Conservation (phyloP, 495 filamentous ascomycete genomes). For the Aspergillus egyptiacus region DNA sequence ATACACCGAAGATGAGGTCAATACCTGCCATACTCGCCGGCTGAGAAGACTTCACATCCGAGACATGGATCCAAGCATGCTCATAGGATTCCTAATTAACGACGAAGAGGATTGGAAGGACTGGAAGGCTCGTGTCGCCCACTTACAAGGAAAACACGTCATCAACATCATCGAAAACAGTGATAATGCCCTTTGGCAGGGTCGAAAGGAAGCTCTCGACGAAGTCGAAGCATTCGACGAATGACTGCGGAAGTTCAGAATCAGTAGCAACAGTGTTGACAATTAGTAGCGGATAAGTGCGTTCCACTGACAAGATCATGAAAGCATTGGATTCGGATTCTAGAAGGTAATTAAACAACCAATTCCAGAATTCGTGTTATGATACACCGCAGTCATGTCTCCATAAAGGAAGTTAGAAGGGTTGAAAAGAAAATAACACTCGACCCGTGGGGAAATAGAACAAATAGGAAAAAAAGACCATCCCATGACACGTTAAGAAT, state of each 20-base stretch:
- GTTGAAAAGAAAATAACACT: slow-evolving; percentile 59
- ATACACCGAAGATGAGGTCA: slow-evolving; percentile 66
- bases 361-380: slow-evolving; percentile 55
- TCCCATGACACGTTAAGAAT: slow-evolving; percentile 88
- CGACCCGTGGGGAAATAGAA: slow-evolving; percentile 57
- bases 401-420: slow-evolving; percentile 45
- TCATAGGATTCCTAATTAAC: slow-evolving; percentile 89
- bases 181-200: slow-evolving; percentile 52
- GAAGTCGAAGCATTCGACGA: slow-evolving; percentile 86
- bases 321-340: slow-evolving; percentile 48
- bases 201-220: slow-evolving; percentile 69
- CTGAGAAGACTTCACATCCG: slow-evolving; percentile 74
- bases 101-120: slow-evolving; percentile 76
- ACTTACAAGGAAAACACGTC: slow-evolving; percentile 72
- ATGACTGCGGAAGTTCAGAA: slow-evolving; percentile 9
- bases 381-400: slow-evolving; percentile 68
- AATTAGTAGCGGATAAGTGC: too few relatives aligned
- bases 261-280: not conserved
- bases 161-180: slow-evolving; percentile 66
- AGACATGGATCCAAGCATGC: slow-evolving; percentile 98
- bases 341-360: slow-evolving; percentile 34
- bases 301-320: slow-evolving; percentile 36
- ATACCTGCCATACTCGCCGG: slow-evolving; percentile 81
- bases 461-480: slow-evolving; percentile 55
- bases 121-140: slow-evolving; percentile 65